Conservation (phyloP, 257 asterid genomes). For the Plectranthus barbatus region DNA sequence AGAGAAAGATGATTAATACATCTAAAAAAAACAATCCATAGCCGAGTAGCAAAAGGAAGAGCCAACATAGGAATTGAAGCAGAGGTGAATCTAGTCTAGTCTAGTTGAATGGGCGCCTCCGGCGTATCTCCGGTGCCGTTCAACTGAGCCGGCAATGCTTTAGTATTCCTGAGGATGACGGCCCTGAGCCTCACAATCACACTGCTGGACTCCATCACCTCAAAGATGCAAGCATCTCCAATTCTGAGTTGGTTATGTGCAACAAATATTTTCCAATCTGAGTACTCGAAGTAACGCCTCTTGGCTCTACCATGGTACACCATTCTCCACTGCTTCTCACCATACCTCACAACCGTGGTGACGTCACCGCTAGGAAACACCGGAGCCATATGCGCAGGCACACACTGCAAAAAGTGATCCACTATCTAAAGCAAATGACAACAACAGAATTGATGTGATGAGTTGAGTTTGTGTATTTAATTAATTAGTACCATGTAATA, state of each 20-base stretch:
- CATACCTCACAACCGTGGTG: conserved; percentile 21
- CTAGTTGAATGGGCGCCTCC: background rate
- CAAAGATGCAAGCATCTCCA: conserved; percentile 52
- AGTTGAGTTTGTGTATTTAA: too few relatives aligned
- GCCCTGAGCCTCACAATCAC: conserved; percentile 20
- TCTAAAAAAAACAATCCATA: too few relatives aligned
- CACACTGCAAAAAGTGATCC: too few relatives aligned
- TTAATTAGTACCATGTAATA: too few relatives aligned
- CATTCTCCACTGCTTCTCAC: conserved; percentile 33
- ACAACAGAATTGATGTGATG: too few relatives aligned
- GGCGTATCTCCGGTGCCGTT: background rate
- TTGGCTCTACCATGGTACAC: conserved; percentile 1
- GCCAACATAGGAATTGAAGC: too few relatives aligned
- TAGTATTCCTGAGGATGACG: conserved; percentile 17
- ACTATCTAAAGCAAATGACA: too few relatives aligned
- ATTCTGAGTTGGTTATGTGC: conserved; percentile 27
- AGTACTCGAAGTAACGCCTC: background rate
- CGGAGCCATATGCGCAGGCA: background rate
- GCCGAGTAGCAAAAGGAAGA: too few relatives aligned
- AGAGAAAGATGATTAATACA: too few relatives aligned
- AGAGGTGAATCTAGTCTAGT: conserved; percentile 10
- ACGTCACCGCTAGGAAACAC: conserved; percentile 21
- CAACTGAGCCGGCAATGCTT: conserved; percentile 18
- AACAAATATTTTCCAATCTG: conserved; percentile 25
- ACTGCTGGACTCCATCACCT: conserved; percentile 21